A percentile compares a stretch with the other conserved stretches of the same genome.
Conservation (phyloP, 2,329 filamentous ascomycete species). For the Parastagonospora nodorum region DNA sequence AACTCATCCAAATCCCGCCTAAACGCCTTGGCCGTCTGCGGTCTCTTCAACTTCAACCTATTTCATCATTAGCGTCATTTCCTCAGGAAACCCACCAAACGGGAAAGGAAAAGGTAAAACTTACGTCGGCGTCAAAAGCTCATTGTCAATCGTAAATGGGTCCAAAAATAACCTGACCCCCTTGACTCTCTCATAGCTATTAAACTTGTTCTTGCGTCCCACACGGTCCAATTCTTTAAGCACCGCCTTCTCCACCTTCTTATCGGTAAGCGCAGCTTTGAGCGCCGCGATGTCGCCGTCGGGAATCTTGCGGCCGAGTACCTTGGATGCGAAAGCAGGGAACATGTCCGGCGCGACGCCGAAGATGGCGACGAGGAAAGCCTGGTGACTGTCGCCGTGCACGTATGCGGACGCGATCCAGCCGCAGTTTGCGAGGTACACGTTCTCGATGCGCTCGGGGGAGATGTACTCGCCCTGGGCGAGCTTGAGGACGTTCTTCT, state of each 20-base stretch:
- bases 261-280: conserved; percentile 68
- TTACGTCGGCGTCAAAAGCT: conserved; percentile 86
- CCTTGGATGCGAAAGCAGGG: conserved; percentile 76
- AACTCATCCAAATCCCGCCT: conserved; percentile 63
- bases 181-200: conserved; percentile 83
- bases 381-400: conserved; percentile 85
- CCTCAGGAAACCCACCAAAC: neutral
- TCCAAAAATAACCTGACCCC: conserved; percentile 78
- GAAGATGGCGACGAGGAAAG: conserved; percentile 82
- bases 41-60: conserved; percentile 74
- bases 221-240: conserved; percentile 79
- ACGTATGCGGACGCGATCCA: conserved; percentile 83
- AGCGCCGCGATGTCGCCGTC: conserved; percentile 70
- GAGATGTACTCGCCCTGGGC: conserved; percentile 98
- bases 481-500: conserved; percentile 99
- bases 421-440: conserved; percentile 80
- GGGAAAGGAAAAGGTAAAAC: too few relatives aligned
- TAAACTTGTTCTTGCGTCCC: conserved; percentile 84
- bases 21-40: conserved; percentile 68
- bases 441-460: conserved; percentile 94
- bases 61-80: conserved; percentile 15
- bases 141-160: conserved; percentile 92
- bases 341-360: conserved; percentile 86
- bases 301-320: conserved; percentile 70
- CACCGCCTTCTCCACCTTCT: conserved; percentile 74